A percentile compares a stretch with the other conserved stretches of the same genome.
phyloP scores from a whole-genome alignment of 1,284 basidiomycete species.

The Pterulicium gracile region DNA sequence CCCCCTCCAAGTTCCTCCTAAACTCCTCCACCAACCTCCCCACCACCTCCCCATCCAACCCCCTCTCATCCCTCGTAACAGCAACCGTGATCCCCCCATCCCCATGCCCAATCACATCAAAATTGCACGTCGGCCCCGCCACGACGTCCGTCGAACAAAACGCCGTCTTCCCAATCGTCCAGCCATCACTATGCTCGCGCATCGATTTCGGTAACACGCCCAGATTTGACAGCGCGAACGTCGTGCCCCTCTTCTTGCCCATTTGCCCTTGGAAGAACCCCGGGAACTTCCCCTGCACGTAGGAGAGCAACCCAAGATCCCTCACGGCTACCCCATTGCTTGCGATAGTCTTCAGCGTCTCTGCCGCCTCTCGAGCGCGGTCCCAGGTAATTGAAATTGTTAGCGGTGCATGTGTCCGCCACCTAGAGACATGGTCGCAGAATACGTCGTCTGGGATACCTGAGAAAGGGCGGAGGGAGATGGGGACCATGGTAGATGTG shows the following conservation, averaged over 20 bases:
- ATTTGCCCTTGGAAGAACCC: background rate
- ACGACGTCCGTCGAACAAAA: slow-evolving; percentile 1
- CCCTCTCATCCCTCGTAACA: background rate
- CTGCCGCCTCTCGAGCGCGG: background rate
- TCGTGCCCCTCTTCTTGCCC: background rate
- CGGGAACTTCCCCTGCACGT: background rate
- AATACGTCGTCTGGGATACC: background rate
- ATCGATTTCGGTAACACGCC: background rate
- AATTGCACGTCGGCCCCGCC: background rate
- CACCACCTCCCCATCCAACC: background rate
- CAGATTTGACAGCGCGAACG: background rate
- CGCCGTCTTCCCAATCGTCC: background rate
- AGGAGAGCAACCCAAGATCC: background rate
- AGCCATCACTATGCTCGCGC: background rate
- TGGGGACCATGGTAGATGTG: background rate
- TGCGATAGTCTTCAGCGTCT: background rate
- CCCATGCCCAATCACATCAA: slow-evolving; percentile 2
- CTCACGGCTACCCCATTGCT: background rate
- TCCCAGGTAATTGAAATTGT: background rate
- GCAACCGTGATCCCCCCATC: background rate
- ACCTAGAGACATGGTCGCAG: slow-evolving; percentile 1
- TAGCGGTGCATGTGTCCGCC: background rate
- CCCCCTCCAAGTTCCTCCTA: background rate
- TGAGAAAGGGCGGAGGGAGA: background rate
- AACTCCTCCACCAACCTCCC: background rate